These are phyloP conservation scores for Allium sativum DNA, from an alignment of 106 monocot species.

Conservation along the genomic window DNA sequence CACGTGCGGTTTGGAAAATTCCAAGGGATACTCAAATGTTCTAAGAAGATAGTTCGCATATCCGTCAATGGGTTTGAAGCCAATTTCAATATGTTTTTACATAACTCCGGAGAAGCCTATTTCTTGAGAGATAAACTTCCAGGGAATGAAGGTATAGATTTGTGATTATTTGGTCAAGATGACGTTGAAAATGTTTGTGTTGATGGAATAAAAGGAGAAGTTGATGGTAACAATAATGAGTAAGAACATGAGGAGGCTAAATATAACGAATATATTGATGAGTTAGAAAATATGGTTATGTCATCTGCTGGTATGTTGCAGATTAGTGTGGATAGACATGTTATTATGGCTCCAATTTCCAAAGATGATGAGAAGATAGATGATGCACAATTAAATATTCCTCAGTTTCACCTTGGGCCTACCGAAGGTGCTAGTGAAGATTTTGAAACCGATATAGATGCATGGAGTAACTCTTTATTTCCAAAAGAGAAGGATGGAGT, in stretches of 20 bases:
- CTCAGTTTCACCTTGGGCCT: slow-evolving; percentile 85
- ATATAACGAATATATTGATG: slow-evolving; percentile 62
- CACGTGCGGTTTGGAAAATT: slow-evolving; percentile 84
- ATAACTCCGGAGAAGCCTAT: slow-evolving; percentile 85
- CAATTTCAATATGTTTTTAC: slow-evolving; percentile 76
- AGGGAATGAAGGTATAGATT: slow-evolving; percentile 13
- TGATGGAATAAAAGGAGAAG: slow-evolving; percentile 12
- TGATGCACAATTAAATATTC: slow-evolving; percentile 49
- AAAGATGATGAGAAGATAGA: slow-evolving; percentile 36
- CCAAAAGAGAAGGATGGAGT: too few species aligned
- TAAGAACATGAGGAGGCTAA: too few species aligned
- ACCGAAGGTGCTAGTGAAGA: slow-evolving; percentile 56
- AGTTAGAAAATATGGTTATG: slow-evolving; percentile 52
- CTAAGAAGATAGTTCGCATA: slow-evolving; percentile 62
- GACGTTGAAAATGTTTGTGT: slow-evolving; percentile 3
- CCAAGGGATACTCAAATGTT: slow-evolving; percentile 61
- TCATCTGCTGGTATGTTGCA: slow-evolving; percentile 74
- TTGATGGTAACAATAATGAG: slow-evolving; percentile 35
- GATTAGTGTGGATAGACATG: slow-evolving; percentile 82
- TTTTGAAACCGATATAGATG: slow-evolving; percentile 26
- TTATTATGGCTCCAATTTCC: slow-evolving; percentile 71
- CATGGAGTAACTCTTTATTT: slow-evolving; percentile 1
- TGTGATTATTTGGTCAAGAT: too few species aligned
- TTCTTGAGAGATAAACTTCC: slow-evolving; percentile 61
- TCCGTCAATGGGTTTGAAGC: slow-evolving; percentile 72